Evolutionary conservation across 148 eudicot species (phyloP).

Genomic region (Rhododendron mucronatum): DNA sequence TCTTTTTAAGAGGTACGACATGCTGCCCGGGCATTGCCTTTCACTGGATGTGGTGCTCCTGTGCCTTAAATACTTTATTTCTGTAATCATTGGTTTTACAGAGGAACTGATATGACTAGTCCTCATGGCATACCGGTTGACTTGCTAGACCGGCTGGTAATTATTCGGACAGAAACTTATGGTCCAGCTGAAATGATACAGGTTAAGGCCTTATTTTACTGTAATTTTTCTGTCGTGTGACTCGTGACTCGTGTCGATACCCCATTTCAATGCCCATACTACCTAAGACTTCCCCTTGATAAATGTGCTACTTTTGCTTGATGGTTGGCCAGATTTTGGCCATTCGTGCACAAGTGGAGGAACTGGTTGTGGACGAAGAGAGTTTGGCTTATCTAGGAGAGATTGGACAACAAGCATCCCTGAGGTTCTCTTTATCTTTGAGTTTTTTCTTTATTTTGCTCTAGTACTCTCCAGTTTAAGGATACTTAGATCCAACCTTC

Average conservation of each 20-base stretch:
- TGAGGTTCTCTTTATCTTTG: slow-evolving; percentile 48
- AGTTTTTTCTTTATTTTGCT: neutral
- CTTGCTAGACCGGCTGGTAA: slow-evolving; percentile 74
- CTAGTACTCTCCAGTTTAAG: neutral
- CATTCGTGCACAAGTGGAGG: slow-evolving; percentile 95
- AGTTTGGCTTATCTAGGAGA: slow-evolving; percentile 88
- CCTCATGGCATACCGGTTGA: slow-evolving; percentile 98
- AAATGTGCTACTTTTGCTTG: neutral
- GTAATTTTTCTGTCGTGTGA: neutral
- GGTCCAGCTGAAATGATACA: slow-evolving; percentile 99
- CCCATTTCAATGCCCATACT: neutral
- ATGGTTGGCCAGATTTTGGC: slow-evolving; percentile 68
- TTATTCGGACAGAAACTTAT: slow-evolving; percentile 78
- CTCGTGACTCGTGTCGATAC: neutral
- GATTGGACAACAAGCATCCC: slow-evolving; percentile 84
- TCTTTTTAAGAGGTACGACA: neutral
- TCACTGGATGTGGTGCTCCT: neutral
- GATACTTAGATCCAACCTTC: neutral
- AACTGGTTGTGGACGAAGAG: slow-evolving; percentile 78
- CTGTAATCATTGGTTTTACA: slow-evolving; percentile 23
- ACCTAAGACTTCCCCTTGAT: neutral
- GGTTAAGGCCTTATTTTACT: slow-evolving; percentile 31
- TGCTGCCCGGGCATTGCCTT: neutral
- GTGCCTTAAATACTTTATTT: neutral
- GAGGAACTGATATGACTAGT: slow-evolving; percentile 93